Evolutionary conservation across 2,329 filamentous ascomycete genomes (phyloP).

Genomic region (Diaporthe vaccinii): DNA sequence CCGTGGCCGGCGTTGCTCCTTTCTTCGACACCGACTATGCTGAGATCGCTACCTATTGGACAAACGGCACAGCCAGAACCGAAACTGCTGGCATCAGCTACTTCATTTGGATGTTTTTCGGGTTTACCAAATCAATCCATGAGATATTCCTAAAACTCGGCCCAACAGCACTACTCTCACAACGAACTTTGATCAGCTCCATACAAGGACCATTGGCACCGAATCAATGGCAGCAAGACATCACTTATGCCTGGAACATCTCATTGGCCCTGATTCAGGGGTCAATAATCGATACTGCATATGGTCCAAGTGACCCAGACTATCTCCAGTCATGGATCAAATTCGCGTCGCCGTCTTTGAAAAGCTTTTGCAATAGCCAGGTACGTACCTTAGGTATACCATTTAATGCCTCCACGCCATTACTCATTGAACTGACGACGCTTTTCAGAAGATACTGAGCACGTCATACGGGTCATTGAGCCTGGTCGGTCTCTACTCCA

Average conservation of each 20-base stretch:
- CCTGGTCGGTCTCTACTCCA: not conserved
- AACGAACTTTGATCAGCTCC: not conserved
- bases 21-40: not conserved
- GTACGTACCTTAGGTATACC: not conserved
- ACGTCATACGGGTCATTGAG: not conserved
- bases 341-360: not conserved
- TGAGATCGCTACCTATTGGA: not conserved
- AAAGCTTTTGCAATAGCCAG: not conserved
- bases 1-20: not conserved
- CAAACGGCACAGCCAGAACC: not conserved
- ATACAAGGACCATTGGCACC: not conserved
- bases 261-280: not conserved
- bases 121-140: not conserved
- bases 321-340: not conserved
- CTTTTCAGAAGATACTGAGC: not conserved
- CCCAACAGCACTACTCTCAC: not conserved
- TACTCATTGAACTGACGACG: not conserved
- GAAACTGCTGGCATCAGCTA: not conserved
- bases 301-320: not conserved
- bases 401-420: not conserved
- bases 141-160: not conserved
- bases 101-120: not conserved
- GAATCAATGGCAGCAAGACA: not conserved
- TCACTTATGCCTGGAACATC: not conserved
- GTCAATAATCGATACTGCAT: not conserved